phyloP scores from a whole-genome alignment of 1,284 basidiomycete species.

The Sporisorium scitamineum region DNA sequence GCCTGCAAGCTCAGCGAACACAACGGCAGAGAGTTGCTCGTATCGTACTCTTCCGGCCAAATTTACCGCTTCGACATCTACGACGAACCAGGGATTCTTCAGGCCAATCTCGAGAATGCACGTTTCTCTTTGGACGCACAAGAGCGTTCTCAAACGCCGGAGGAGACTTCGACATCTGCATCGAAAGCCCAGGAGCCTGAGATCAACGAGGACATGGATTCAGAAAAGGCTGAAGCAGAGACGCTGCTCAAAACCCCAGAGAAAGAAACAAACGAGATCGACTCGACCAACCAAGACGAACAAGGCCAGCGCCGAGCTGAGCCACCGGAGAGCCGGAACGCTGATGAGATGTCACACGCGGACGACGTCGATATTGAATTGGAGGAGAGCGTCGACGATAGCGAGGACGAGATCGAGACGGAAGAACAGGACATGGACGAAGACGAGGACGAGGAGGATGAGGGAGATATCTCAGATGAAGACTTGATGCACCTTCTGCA shows the following conservation, averaged over 20 bases:
- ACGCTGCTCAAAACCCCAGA: neutral
- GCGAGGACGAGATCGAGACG: neutral
- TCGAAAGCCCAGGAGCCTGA: neutral
- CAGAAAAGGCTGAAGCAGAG: neutral
- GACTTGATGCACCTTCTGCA: conserved; percentile 13
- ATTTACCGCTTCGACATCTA: conserved; percentile 67
- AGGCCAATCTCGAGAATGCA: conserved; percentile 27
- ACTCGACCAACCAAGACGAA: neutral
- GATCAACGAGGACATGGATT: neutral
- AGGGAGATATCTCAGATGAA: conserved; percentile 12
- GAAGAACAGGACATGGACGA: conserved; percentile 1
- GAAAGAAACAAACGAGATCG: neutral
- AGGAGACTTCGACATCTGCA: neutral
- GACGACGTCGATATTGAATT: neutral
- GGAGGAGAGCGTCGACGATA: neutral
- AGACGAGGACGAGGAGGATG: conserved; percentile 8
- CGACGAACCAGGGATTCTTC: conserved; percentile 44
- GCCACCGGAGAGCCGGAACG: neutral
- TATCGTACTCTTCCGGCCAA: conserved; percentile 59
- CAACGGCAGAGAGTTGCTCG: conserved; percentile 61
- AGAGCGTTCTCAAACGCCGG: conserved; percentile 12
- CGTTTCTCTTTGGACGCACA: conserved; percentile 11
- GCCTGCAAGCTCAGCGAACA: conserved; percentile 63
- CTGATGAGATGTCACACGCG: conserved; percentile 5
- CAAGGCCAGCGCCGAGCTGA: neutral